Evolutionary conservation across 1,284 basidiomycete species (phyloP), one percentile per base, ranked within the genome.

Genomic region (Cutaneotrichosporon sp.): DNA sequence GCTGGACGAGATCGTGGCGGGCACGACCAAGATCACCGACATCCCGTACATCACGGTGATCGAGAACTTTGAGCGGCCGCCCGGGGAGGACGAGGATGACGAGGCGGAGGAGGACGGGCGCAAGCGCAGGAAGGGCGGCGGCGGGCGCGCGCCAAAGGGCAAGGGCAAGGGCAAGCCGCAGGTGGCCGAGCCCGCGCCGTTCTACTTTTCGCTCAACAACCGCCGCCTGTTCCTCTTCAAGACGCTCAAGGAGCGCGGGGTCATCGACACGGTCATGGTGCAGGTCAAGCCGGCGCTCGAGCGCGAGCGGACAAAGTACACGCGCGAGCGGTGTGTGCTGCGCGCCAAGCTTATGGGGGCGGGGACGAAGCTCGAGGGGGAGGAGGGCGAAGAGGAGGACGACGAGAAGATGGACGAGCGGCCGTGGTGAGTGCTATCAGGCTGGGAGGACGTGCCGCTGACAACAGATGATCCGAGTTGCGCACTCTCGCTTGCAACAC

Each of bases 281-380:
- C 63, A 65, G 45, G 63, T 65, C 45, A 65, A 65, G 63, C 63
- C 63, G 31, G 63, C 63, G 29, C 63, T 65, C 13, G 63, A 65
- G 25, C 63, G 63, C 16, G 63, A 65, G 38, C 54, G 57, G 22
- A 43, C 33, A 11, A 62, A 62, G 51, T 65, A 65, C 31, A 65
- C 63, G 4, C 56, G 63, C n/a, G 63, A 62, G 14, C 53, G 60
- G 4, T 62, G 59, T 16, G 59, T 59, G 1, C 54, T 65, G 20
- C 50, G 45, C 2, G 63, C 63, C 27, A 65, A 65, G 60, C 54
- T 65, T 6, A 65, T 65, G 63, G 63, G 63, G 0, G 63, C 56
- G 1, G 63, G 63, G 13, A 24, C 52, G 14, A 56, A 54, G 56
- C 62, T 53, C 1, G 58, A 54, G 7, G 58, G 49, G 4, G 55